Evolutionary conservation across 169 alveolate species (phyloP).

Genomic region (Plasmodium cynomolgi): DNA sequence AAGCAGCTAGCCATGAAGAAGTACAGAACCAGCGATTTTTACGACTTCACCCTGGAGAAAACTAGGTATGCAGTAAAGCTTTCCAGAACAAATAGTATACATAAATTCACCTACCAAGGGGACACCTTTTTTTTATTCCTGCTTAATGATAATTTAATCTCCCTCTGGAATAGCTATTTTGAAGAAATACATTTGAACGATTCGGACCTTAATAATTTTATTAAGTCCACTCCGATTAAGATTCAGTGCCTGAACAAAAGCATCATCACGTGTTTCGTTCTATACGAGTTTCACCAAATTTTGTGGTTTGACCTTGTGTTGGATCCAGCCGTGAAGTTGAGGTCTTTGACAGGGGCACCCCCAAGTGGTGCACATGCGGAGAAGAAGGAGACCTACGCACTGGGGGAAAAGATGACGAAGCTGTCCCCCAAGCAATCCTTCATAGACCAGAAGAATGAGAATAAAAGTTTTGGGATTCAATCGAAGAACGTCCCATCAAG

Average conservation of each 20-base stretch:
- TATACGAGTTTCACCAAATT: slow-evolving; percentile 36
- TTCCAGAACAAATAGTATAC: background rate
- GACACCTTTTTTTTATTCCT: slow-evolving; percentile 13
- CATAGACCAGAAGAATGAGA: background rate
- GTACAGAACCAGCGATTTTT: slow-evolving; percentile 14
- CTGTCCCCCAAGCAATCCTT: background rate
- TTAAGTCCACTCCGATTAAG: slow-evolving; percentile 13
- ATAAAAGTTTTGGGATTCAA: background rate
- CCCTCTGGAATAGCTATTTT: slow-evolving; percentile 15
- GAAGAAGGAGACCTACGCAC: background rate
- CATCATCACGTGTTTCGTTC: slow-evolving; percentile 26
- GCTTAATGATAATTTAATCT: background rate
- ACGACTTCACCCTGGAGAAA: background rate
- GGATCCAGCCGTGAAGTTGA: background rate
- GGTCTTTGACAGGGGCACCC: background rate
- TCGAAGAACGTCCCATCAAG: background rate
- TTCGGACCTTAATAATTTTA: background rate
- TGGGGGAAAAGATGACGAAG: background rate
- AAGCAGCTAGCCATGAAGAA: background rate
- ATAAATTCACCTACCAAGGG: background rate
- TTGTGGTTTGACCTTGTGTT: slow-evolving; percentile 24
- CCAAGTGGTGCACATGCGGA: background rate
- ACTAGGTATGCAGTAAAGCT: background rate
- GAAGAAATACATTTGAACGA: background rate
- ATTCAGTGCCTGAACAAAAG: background rate